Evolutionary conservation across 495 filamentous ascomycete species (phyloP), one percentile per base, ranked within the genome.

Genomic region (Penicillium crystallinum): DNA sequence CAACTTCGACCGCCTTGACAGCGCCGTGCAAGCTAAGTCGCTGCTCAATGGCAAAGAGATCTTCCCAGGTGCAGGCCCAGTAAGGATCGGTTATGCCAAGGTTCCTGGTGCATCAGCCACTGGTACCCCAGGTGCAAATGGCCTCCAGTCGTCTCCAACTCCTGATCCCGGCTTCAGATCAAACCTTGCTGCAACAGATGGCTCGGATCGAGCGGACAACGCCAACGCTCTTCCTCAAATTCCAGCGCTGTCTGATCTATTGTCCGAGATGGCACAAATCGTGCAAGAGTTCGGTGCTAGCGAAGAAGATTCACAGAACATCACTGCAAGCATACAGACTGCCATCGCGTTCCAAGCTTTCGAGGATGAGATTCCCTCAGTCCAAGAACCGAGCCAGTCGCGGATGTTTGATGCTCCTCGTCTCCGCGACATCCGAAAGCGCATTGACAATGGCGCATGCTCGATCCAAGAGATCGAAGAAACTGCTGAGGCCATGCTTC

Each of bases 31-130:
- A 48, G 95, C 93, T 4, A 95, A 89, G 63, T 82, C 81, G 17
- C 76, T 83, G 62, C 84, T 95, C 65, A 96, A 97, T 61, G 91
- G 91, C 54, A 96, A 95, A 71, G 93, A 98, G 66, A 96, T 98
- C 42, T 97, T 98, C 74, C 95, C 93, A 7, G 95, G 93, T 39
- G 91, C 91, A 50, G 93, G 95, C 14, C 91, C 93, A 11, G 88
- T 97, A 37, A 78, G 91, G 48, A 97, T 98, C 62, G 95, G 95
- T 47, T 98, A 93, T 68, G 93, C 95, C 17, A 98, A 98, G 70
- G 93, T 91, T 36, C 92, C 91, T 17, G 92, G 90, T 27, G 81
- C 88, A 30, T 88, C 88, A 49, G 85, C 83, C 34, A 65, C 72
- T 49, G 85, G 81, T 7, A 93, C 95, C 9, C 91, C 92, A 35